Evolutionary conservation across 805 yeast genomes (phyloP), one percentile per base, ranked within the genome.

Genomic region (Phaffomyces antillensis): DNA sequence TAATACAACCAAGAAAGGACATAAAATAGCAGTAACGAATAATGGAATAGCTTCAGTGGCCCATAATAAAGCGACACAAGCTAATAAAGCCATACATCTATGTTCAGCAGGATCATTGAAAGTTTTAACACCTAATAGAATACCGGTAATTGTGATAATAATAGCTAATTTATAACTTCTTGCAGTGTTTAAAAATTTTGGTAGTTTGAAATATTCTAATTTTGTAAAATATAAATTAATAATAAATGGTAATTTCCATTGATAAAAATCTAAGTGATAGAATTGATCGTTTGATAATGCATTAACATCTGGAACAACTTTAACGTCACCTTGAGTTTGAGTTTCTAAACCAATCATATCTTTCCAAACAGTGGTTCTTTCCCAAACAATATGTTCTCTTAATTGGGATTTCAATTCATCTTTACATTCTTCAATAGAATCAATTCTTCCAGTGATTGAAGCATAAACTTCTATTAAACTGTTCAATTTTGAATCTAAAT

Each of bases 331-430:
- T 43, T 61, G 62, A 2, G 85, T 70, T 50, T 86, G 82, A 46
- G 91, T 71, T 58, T 87, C 95, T 56, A 90, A 66, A 7, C 93
- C 91, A 51, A 90, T 76, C 83, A 91, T 81, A 61, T 90, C 96
- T 56, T 93, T 81, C 98, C 98, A 90, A 17, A 89, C 96, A 0
- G 96, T 90, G 60, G 86, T 86, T 64, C 98, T 77, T 65, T 90
- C 97, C 95, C 96, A 91, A 17, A 90, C 96, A 39, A 90, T 86
- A 61, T 89, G 95, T 56, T 91, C 97, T 48, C 96, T 76, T 51
- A 91, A 66, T 49, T 73, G 78, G 2, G 81, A 72, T 45, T 78
- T 76, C 49, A 82, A 64, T 55, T 79, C 85, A 4, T 71, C 62
- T 52, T 66, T 73, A 31, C 80, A 78, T 10, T 65, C 55, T 26